phyloP scores from a whole-genome alignment of 192 early-diverging fungal species.

The Neocallimastix lanati region DNA sequence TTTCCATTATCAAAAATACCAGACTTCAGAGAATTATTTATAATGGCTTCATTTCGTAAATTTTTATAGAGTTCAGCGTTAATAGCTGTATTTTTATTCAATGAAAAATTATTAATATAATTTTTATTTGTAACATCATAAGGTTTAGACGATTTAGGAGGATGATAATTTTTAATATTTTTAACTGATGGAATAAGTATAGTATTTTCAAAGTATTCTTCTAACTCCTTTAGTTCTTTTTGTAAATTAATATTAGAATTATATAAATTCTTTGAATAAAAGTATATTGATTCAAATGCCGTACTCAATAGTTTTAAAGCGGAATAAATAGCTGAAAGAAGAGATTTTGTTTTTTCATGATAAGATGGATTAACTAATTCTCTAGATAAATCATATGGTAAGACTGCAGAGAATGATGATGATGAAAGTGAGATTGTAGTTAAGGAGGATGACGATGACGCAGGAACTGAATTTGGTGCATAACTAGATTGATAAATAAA shows the following conservation, averaged over 20 bases:
- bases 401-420: background rate
- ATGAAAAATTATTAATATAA: too few relatives aligned
- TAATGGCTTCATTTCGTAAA: too few relatives aligned
- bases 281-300: background rate
- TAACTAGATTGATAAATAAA: background rate
- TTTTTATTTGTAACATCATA: too few relatives aligned
- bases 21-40: too few relatives aligned
- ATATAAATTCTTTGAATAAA: background rate
- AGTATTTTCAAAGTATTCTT: background rate
- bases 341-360: background rate
- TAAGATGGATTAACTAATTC: background rate
- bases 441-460: too few relatives aligned
- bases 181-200: background rate
- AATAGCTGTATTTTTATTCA: too few relatives aligned
- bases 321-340: background rate
- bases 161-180: background rate
- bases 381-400: background rate
- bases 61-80: too few relatives aligned
- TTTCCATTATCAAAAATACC: too few relatives aligned
- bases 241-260: background rate
- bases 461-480: background rate
- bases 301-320: background rate
- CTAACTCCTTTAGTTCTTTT: background rate
- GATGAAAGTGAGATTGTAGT: too few relatives aligned
- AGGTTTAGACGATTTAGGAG: too few relatives aligned